phyloP scores from a whole-genome alignment of 2,329 filamentous ascomycete genomes.

The Hymenotorrendiella dingleyae region DNA sequence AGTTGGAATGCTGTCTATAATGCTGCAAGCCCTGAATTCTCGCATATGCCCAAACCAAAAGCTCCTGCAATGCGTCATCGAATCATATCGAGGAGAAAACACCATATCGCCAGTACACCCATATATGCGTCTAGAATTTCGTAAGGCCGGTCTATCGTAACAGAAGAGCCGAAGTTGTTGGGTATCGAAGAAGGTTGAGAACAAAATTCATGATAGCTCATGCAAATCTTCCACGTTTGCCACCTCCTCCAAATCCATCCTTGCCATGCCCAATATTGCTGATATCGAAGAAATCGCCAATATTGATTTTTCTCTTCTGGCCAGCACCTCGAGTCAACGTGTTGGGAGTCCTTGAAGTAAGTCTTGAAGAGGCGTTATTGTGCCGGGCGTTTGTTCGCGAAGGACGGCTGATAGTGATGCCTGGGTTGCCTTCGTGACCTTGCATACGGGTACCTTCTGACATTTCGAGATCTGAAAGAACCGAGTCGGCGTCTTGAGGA shows the following conservation, averaged over 20 bases:
- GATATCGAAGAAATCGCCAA: conserved; percentile 70
- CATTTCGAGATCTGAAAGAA: conserved; percentile 54
- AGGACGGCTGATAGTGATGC: conserved; percentile 25
- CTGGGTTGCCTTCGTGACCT: conserved; percentile 25
- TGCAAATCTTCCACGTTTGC: conserved; percentile 31
- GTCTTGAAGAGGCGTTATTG: conserved; percentile 23
- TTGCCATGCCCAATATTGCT: conserved; percentile 57
- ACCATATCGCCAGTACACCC: conserved; percentile 10
- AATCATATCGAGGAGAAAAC: conserved; percentile 7
- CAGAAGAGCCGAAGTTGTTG: not conserved
- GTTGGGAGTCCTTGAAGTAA: conserved; percentile 16
- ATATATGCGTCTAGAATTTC: conserved; percentile 5
- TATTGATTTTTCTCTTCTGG: conserved; percentile 66
- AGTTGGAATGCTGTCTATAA: conserved; percentile 8
- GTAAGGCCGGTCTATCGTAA: not conserved
- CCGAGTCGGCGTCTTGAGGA: conserved; percentile 51
- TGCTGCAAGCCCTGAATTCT: conserved; percentile 5
- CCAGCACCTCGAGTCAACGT: conserved; percentile 57
- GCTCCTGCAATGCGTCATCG: conserved; percentile 14
- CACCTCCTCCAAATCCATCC: conserved; percentile 39
- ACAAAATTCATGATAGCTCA: conserved; percentile 15
- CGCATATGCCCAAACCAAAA: conserved; percentile 3
- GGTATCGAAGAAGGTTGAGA: conserved; percentile 12
- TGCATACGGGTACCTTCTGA: conserved; percentile 40
- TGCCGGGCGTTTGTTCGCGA: conserved; percentile 25